Evolutionary conservation across 805 yeast genomes (phyloP).

Genomic region (Saccharomycopsis sp.): DNA sequence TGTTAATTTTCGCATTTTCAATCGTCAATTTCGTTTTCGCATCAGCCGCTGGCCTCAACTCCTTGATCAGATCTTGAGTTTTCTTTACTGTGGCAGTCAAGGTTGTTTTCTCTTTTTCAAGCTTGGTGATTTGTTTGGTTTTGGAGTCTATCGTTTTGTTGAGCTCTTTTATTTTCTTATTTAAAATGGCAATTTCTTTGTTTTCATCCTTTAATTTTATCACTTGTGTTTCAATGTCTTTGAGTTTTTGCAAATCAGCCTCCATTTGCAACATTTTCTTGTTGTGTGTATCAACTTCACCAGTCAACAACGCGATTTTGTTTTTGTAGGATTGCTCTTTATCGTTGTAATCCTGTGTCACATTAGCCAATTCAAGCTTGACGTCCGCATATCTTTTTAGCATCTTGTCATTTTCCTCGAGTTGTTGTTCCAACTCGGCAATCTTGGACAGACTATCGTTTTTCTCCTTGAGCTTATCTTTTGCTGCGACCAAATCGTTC

Average conservation of each 20-base stretch:
- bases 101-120: slow-evolving; percentile 25
- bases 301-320: slow-evolving; percentile 22
- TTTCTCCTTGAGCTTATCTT: slow-evolving; percentile 42
- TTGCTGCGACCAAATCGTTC: slow-evolving; percentile 64
- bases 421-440: slow-evolving; percentile 19
- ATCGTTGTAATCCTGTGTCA: slow-evolving; percentile 18
- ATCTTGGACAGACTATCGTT: slow-evolving; percentile 7
- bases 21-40: slow-evolving; percentile 27
- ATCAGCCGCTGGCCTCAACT: slow-evolving; percentile 29
- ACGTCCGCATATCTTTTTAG: slow-evolving; percentile 18
- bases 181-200: slow-evolving; percentile 19
- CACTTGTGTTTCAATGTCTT: slow-evolving; percentile 21
- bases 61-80: slow-evolving; percentile 9
- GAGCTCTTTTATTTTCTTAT: slow-evolving; percentile 34
- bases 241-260: slow-evolving; percentile 24
- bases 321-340: slow-evolving; percentile 17
- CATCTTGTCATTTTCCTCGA: slow-evolving; percentile 18
- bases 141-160: slow-evolving; percentile 23
- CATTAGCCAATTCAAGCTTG: slow-evolving; percentile 15
- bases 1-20: slow-evolving; percentile 31
- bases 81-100: slow-evolving; percentile 25
- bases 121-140: slow-evolving; percentile 23
- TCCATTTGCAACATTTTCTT: slow-evolving; percentile 23
- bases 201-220: slow-evolving; percentile 12
- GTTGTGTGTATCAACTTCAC: slow-evolving; percentile 24